These are phyloP conservation scores for California macrophylla DNA, from an alignment of 441 rosid genomes.

Conservation along the genomic window DNA sequence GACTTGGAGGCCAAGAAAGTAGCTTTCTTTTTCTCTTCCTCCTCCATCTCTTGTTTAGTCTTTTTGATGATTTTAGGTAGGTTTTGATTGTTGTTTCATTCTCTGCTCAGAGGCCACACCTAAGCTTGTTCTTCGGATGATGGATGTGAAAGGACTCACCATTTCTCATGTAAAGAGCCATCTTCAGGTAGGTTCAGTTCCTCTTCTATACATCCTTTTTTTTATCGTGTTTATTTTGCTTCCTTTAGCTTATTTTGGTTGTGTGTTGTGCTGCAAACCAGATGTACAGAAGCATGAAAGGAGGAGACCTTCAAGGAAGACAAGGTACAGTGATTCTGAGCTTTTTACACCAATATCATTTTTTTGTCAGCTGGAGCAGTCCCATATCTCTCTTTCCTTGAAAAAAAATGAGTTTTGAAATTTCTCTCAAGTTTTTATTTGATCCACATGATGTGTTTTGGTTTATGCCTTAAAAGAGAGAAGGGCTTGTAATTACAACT, in stretches of 20 bases:
- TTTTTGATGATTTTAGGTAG: neutral
- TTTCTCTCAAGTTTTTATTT: neutral
- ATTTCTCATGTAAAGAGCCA: conserved; percentile 98
- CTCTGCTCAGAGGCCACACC: conserved; percentile 69
- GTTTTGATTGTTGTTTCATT: neutral
- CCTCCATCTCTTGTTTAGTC: neutral
- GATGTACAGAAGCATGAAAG: conserved; percentile 75
- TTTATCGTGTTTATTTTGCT: neutral
- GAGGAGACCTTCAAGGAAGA: conserved; percentile 45
- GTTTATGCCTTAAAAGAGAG: conserved; percentile 21
- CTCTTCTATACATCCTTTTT: neutral
- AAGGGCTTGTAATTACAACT: conserved; percentile 11
- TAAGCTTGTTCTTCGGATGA: conserved; percentile 81
- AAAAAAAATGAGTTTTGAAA: neutral
- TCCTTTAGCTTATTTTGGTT: neutral
- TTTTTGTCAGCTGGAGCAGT: neutral
- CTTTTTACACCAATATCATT: neutral
- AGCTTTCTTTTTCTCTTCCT: conserved; percentile 14
- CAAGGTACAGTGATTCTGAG: conserved; percentile 11
- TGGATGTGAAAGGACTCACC: conserved; percentile 95
- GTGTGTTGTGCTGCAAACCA: conserved; percentile 18
- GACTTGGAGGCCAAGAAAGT: conserved; percentile 87
- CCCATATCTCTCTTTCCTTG: too few relatives aligned
- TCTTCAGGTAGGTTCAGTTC: conserved; percentile 76
- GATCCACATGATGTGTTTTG: neutral